phyloP scores from a whole-genome alignment of 2,329 filamentous ascomycete genomes.

The Juglanconis juglandina region DNA sequence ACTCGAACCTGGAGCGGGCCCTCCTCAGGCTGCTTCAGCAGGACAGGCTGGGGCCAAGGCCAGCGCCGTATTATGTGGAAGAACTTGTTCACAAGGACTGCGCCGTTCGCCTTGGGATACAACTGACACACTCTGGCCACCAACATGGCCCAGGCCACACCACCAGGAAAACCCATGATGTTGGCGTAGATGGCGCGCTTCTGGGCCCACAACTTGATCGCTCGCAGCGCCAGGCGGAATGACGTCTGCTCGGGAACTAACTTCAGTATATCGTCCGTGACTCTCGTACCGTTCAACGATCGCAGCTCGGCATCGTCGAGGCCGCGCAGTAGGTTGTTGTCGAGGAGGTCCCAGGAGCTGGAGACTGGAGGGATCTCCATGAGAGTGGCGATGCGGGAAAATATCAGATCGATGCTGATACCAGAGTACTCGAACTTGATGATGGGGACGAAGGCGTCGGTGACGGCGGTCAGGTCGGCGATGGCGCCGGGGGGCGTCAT shows the following conservation, averaged over 20 bases:
- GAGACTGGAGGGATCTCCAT: constrained; percentile 62
- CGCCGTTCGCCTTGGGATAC: constrained; percentile 86
- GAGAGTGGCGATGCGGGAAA: constrained; percentile 69
- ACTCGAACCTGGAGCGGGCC: constrained; percentile 77
- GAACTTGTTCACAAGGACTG: constrained; percentile 88
- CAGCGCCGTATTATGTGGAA: constrained; percentile 88
- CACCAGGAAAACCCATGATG: constrained; percentile 92
- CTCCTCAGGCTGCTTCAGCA: constrained; percentile 83
- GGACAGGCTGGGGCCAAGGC: constrained; percentile 91
- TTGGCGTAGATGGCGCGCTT: constrained; percentile 91
- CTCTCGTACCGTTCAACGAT: constrained; percentile 88
- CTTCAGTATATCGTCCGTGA: constrained; percentile 86
- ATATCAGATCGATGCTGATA: constrained; percentile 94
- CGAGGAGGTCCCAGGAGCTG: constrained; percentile 57
- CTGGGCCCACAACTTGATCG: constrained; percentile 95
- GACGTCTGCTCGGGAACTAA: constrained; percentile 86
- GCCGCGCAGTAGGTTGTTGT: constrained; percentile 80
- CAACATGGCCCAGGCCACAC: constrained; percentile 97
- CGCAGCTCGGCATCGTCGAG: constrained; percentile 83
- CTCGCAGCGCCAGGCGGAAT: constrained; percentile 83
- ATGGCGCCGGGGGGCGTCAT: constrained; percentile 78
- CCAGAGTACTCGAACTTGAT: constrained; percentile 92
- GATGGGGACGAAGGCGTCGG: constrained; percentile 90
- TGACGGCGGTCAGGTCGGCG: constrained; percentile 78
- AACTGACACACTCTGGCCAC: constrained; percentile 94